A percentile compares a stretch with the other conserved stretches of the same genome.
Evolutionary conservation across 805 yeast species (phyloP).

Genomic region (Zygosaccharomyces rouxii): DNA sequence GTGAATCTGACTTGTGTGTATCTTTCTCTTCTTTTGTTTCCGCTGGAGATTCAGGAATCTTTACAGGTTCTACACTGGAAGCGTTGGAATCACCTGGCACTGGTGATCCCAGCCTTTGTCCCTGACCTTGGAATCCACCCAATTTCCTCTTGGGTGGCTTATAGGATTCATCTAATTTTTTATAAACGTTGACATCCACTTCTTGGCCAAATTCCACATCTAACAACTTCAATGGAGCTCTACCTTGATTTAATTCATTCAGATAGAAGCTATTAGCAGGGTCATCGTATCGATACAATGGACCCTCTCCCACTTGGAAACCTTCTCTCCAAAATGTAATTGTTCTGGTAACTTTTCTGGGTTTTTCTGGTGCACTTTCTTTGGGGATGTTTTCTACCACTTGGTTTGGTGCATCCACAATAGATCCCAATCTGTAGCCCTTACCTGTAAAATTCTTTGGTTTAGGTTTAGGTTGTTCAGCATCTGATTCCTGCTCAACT

Average conservation of each 20-base stretch:
- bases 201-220: slow-evolving; percentile 87
- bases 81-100: slow-evolving; percentile 61
- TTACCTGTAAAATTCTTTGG: slow-evolving; percentile 38
- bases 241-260: slow-evolving; percentile 77
- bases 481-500: slow-evolving; percentile 31
- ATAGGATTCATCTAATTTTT: slow-evolving; percentile 77
- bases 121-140: slow-evolving; percentile 73
- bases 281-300: slow-evolving; percentile 81
- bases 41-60: slow-evolving; percentile 17
- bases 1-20: slow-evolving; percentile 19
- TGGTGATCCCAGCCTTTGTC: slow-evolving; percentile 85
- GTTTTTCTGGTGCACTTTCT: slow-evolving; percentile 24
- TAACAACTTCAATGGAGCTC: slow-evolving; percentile 82
- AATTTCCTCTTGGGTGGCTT: slow-evolving; percentile 56
- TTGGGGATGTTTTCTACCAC: slow-evolving; percentile 37
- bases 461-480: slow-evolving; percentile 21
- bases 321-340: slow-evolving; percentile 97
- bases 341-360: slow-evolving; percentile 63
- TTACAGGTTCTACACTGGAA: slow-evolving; percentile 19
- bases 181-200: slow-evolving; percentile 84
- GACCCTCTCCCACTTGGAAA: slow-evolving; percentile 91
- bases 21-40: slow-evolving; percentile 25
- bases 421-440: slow-evolving; percentile 42
- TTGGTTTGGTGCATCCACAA: slow-evolving; percentile 32
- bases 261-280: slow-evolving; percentile 79